A percentile compares a stretch with the other conserved stretches of the same genome.
These are phyloP conservation scores for Arxiozyma telluris DNA, from an alignment of 1,139 yeast species.

Conservation along the genomic window DNA sequence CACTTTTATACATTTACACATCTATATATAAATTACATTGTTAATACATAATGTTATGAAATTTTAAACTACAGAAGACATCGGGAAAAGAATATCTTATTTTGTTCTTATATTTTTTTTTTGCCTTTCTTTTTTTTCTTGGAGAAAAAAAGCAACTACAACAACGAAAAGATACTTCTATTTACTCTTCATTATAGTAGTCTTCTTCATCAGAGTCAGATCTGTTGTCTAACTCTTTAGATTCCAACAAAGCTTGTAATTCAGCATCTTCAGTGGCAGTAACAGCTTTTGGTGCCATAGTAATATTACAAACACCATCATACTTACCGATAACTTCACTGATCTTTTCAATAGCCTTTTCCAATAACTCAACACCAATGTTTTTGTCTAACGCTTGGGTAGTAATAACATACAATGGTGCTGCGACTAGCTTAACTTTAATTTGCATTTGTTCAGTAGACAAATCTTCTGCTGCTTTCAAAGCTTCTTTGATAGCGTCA, in stretches of 20 bases:
- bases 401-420: constrained; percentile 90
- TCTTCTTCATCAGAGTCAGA: constrained; percentile 55
- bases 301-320: constrained; percentile 85
- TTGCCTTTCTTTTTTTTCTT: too few relatives aligned
- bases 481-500: constrained; percentile 88
- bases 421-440: constrained; percentile 92
- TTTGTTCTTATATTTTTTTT: too few relatives aligned
- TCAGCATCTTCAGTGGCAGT: constrained; percentile 98
- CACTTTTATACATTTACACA: background rate
- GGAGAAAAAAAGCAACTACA: background rate
- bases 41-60: too few relatives aligned
- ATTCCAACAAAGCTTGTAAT: constrained; percentile 83
- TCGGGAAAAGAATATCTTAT: background rate
- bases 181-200: constrained; percentile 38
- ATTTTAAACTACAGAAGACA: background rate
- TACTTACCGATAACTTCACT: constrained; percentile 56
- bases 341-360: constrained; percentile 70
- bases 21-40: background rate
- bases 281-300: constrained; percentile 98
- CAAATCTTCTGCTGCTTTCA: constrained; percentile 75
- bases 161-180: background rate
- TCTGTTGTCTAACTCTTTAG: constrained; percentile 57
- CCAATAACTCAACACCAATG: constrained; percentile 72
- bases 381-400: constrained; percentile 89
- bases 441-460: constrained; percentile 79